Conservation (phyloP, 176 grass and related monocot species). For the Stipa capillata region DNA sequence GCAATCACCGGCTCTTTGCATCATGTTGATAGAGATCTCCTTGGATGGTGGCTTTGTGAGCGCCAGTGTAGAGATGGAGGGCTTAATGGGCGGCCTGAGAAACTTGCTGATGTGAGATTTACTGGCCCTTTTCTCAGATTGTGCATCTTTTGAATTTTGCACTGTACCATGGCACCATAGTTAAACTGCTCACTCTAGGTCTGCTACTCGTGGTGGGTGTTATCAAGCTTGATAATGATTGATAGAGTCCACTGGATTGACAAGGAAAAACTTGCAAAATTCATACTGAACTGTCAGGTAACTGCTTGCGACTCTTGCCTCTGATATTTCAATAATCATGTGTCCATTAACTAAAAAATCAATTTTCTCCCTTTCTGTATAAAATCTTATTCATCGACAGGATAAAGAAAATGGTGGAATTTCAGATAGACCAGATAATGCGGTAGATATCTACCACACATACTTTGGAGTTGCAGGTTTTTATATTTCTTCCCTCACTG, state of each 20-base stretch:
- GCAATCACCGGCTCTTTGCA: conserved; percentile 67
- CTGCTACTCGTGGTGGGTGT: conserved; percentile 94
- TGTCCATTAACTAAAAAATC: not conserved
- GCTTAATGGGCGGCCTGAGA: conserved; percentile 81
- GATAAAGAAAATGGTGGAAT: conserved; percentile 90
- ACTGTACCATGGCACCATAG: not conserved
- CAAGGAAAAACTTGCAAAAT: conserved; percentile 71
- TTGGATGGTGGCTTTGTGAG: conserved; percentile 94
- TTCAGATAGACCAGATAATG: conserved; percentile 95
- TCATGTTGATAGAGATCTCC: conserved; percentile 87
- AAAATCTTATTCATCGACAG: conserved; percentile 19
- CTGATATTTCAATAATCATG: not conserved
- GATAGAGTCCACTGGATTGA: conserved; percentile 95
- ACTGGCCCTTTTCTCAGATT: not conserved
- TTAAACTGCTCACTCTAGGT: conserved; percentile 42
- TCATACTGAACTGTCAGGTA: conserved; percentile 94
- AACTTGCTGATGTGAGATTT: conserved; percentile 75
- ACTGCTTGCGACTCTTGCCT: not conserved
- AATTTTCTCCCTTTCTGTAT: not conserved
- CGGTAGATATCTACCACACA: conserved; percentile 79
- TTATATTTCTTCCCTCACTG: not conserved
- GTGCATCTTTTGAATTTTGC: not conserved
- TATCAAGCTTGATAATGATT: conserved; percentile 88
- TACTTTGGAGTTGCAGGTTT: conserved; percentile 94
- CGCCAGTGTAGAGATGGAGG: conserved; percentile 88